Percentiles rank a stretch among this genome's conserved stretches.
phyloP scores from a whole-genome alignment of 257 asterid genomes.

The Solanum sejunctum region DNA sequence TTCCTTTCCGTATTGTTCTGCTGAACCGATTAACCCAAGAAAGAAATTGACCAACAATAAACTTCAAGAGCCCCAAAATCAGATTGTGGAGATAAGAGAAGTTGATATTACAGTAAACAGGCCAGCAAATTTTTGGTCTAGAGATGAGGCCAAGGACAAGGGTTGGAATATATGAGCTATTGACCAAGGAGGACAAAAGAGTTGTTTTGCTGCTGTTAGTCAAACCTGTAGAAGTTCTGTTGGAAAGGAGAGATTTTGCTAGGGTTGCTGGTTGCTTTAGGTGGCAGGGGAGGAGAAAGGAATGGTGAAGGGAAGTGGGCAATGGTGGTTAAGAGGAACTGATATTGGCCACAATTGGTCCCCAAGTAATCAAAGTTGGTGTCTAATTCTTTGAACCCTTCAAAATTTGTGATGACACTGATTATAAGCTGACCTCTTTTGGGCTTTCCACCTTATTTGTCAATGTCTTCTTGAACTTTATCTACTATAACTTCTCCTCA shows the following conservation, averaged over 20 bases:
- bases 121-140: background rate
- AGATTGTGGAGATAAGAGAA: background rate
- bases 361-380: background rate
- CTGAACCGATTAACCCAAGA: background rate
- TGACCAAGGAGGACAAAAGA: too few relatives aligned
- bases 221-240: background rate
- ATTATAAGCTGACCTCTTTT: background rate
- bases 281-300: background rate
- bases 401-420: background rate
- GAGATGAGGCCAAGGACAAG: background rate
- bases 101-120: background rate
- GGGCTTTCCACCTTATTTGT: background rate
- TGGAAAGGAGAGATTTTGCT: background rate
- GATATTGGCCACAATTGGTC: background rate
- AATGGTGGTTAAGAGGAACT: background rate
- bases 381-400: background rate
- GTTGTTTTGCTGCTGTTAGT: background rate
- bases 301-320: background rate
- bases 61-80: background rate
- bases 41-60: background rate
- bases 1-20: background rate
- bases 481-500: background rate
- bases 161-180: background rate
- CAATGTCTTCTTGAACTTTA: background rate
- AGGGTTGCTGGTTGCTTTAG: background rate